Evolutionary conservation across 352 stramenopile species (phyloP).

Genomic region (Pythium chondricola): DNA sequence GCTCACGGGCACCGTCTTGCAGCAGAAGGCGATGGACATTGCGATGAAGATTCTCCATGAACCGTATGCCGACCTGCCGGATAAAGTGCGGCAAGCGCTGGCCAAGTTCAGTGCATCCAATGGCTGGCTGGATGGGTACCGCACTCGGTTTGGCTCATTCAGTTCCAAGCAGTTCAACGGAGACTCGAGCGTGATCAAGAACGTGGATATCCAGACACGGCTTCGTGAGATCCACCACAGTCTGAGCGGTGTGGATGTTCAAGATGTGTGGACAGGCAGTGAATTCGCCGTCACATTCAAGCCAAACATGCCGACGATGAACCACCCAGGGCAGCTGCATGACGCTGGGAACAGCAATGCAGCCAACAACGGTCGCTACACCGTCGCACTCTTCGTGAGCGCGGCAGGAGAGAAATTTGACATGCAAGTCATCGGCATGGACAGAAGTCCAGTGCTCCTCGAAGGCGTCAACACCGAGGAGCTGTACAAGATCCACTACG

Average conservation of each 20-base stretch:
- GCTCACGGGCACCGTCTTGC: slow-evolving; percentile 71
- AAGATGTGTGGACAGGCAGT: slow-evolving; percentile 75
- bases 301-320: slow-evolving; percentile 5
- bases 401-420: slow-evolving; percentile 74
- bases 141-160: slow-evolving; percentile 78
- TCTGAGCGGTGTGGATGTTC: slow-evolving; percentile 44
- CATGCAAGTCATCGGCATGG: slow-evolving; percentile 74
- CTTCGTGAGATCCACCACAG: slow-evolving; percentile 75
- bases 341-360: not conserved
- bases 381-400: slow-evolving; percentile 71
- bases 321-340: not conserved
- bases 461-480: slow-evolving; percentile 56
- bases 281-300: slow-evolving; percentile 76
- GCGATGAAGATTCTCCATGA: slow-evolving; percentile 71
- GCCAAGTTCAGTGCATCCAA: slow-evolving; percentile 78
- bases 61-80: slow-evolving; percentile 53
- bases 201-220: slow-evolving; percentile 79
- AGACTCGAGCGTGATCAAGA: slow-evolving; percentile 74
- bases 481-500: slow-evolving; percentile 71
- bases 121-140: slow-evolving; percentile 81
- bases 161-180: slow-evolving; percentile 58
- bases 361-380: slow-evolving; percentile 40
- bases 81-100: slow-evolving; percentile 70
- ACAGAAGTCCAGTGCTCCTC: slow-evolving; percentile 48
- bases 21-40: slow-evolving; percentile 82